Evolutionary conservation across 441 rosid species (phyloP), one percentile per base, ranked within the genome.

Genomic region (Erodium texanum): DNA sequence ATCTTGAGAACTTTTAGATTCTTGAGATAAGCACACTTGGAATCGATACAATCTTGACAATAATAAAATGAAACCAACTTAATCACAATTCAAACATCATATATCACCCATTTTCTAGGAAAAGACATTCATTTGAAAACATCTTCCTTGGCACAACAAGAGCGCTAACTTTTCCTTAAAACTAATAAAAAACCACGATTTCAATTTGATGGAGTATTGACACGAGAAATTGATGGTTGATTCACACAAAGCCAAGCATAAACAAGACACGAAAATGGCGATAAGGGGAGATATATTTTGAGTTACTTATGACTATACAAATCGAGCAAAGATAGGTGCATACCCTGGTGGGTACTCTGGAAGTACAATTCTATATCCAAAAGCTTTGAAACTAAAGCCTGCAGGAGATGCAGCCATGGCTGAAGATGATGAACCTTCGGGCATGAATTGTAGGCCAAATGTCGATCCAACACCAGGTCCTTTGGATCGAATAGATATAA

Each of bases 321-420:
- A 38, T 7, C n/a, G n/a, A 38, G 14, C n/a, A 8, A 45, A 65
- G 48, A 19, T 19, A 56, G 38, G 34, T 58, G 65, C 70, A 66
- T 78, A 88, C 93, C 95, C 96, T 0, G 93, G 96, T 59, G 95
- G 95, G 75, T 78, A 76, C 65, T 81, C 82, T 62, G 95, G 93
- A 75, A 92, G 86, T 43, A 86, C 68, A 68, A 92, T 82, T 69
- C 76, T 84, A 69, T 84, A 85, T 62, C 95, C 89, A 71, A 92
- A 89, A 36, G 84, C 90, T 70, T 84, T 84, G 69, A 92, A 89
- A 27, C 79, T 78, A 69, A 88, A 92, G 62, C 95, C 89, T 69
- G 43, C 71, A 61, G 85, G 75, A 65, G 81, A 27, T 45, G 54
- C 54, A 68, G 78, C 82, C 75, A 73, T 38, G 34, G 58, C 69